phyloP scores from a whole-genome alignment of 2,329 filamentous ascomycete genomes.

The Monilinia polystroma region DNA sequence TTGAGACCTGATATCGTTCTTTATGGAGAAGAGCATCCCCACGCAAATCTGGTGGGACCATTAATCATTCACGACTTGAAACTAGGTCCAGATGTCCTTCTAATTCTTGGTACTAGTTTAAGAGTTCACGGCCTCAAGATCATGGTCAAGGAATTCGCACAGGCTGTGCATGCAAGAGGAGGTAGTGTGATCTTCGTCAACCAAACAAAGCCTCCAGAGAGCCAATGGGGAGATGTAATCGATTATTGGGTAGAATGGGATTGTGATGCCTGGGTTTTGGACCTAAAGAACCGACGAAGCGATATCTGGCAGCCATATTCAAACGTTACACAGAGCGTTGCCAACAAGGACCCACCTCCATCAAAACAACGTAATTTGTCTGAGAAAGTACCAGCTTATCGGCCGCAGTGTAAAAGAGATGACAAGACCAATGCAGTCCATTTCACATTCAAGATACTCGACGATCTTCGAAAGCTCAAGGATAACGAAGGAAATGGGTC shows the following conservation, averaged over 20 bases:
- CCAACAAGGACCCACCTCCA: slow-evolving; percentile 24
- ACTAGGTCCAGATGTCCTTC: slow-evolving; percentile 62
- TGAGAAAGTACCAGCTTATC: slow-evolving; percentile 15
- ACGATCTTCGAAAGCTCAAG: slow-evolving; percentile 30
- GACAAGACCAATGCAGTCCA: slow-evolving; percentile 38
- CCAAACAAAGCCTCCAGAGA: slow-evolving; percentile 69
- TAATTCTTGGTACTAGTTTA: slow-evolving; percentile 70
- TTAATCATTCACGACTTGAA: slow-evolving; percentile 67
- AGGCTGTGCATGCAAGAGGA: slow-evolving; percentile 62
- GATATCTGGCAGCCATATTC: slow-evolving; percentile 40
- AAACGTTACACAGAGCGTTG: slow-evolving; percentile 24
- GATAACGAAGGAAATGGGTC: slow-evolving; percentile 29
- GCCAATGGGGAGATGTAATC: slow-evolving; percentile 69
- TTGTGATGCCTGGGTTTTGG: slow-evolving; percentile 69
- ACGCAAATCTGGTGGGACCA: slow-evolving; percentile 64
- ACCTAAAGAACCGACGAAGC: slow-evolving; percentile 46
- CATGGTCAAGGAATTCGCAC: slow-evolving; percentile 69
- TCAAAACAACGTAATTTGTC: slow-evolving; percentile 3
- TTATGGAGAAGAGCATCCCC: slow-evolving; percentile 72
- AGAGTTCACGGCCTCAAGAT: slow-evolving; percentile 70
- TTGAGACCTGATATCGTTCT: slow-evolving; percentile 71
- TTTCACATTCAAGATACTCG: slow-evolving; percentile 38
- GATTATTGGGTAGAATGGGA: slow-evolving; percentile 76
- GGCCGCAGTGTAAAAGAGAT: slow-evolving; percentile 35
- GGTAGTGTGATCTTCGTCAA: slow-evolving; percentile 74